These are phyloP conservation scores for Diaporthe sp. DNA, from an alignment of 2,329 filamentous ascomycete species.

Conservation along the genomic window DNA sequence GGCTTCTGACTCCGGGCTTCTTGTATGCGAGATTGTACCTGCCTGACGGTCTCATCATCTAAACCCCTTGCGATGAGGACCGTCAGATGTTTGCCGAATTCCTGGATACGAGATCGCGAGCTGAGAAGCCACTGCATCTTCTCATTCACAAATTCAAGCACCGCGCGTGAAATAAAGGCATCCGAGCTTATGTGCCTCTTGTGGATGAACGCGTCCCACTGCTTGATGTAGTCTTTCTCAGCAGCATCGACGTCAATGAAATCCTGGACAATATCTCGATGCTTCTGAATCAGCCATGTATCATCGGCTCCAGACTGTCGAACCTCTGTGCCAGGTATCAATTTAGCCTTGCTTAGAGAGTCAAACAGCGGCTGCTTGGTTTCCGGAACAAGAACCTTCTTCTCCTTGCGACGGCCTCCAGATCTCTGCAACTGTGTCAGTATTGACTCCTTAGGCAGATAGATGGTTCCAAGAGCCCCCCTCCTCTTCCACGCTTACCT, in stretches of 20 bases:
- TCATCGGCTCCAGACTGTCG: slow-evolving; percentile 61
- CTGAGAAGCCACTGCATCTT: slow-evolving; percentile 68
- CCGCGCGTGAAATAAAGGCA: slow-evolving; percentile 65
- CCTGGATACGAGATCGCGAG: slow-evolving; percentile 61
- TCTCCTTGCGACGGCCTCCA: slow-evolving; percentile 44
- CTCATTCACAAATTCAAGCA: slow-evolving; percentile 65
- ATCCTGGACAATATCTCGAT: slow-evolving; percentile 69
- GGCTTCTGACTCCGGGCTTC: slow-evolving; percentile 54
- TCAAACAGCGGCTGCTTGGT: slow-evolving; percentile 70
- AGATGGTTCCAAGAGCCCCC: background rate
- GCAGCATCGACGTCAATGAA: slow-evolving; percentile 67
- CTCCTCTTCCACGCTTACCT: slow-evolving; percentile 23
- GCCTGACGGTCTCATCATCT: slow-evolving; percentile 58
- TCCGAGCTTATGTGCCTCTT: slow-evolving; percentile 65
- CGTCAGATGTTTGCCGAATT: slow-evolving; percentile 69
- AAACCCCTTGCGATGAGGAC: slow-evolving; percentile 66
- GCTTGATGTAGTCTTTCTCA: slow-evolving; percentile 71
- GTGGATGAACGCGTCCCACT: slow-evolving; percentile 71
- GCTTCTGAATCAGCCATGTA: slow-evolving; percentile 71
- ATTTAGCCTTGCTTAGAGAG: slow-evolving; percentile 66
- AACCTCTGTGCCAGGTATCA: slow-evolving; percentile 64
- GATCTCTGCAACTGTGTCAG: slow-evolving; percentile 34
- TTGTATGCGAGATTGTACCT: slow-evolving; percentile 60
- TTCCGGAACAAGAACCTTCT: slow-evolving; percentile 61
- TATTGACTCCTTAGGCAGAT: too few species aligned